A percentile compares a stretch with the other conserved stretches of the same genome.
Evolutionary conservation across 306 rosid species (phyloP).

Genomic region (Amphicarpaea edgeworthii): DNA sequence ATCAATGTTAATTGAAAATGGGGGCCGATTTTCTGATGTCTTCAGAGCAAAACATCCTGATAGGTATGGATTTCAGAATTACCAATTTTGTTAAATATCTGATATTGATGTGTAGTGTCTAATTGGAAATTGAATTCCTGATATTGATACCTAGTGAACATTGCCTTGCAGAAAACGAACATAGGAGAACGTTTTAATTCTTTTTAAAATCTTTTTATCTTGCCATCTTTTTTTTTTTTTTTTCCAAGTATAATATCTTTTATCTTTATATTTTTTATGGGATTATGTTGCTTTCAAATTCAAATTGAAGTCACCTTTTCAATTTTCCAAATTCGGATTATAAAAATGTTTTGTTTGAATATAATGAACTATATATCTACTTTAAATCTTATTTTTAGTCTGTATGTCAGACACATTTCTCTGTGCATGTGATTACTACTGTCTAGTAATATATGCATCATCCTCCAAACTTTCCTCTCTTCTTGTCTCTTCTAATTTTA

Average conservation of each 20-base stretch:
- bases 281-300: conserved; percentile 25
- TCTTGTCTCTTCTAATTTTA: background rate
- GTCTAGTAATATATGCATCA: conserved; percentile 19
- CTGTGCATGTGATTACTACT: background rate
- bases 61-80: conserved; percentile 52
- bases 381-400: conserved; percentile 30
- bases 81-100: conserved; percentile 13
- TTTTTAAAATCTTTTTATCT: background rate
- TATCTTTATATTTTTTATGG: conserved; percentile 15
- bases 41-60: conserved; percentile 88
- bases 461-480: conserved; percentile 1
- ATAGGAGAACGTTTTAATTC: conserved; percentile 21
- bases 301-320: conserved; percentile 31
- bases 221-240: conserved; percentile 2
- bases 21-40: conserved; percentile 79
- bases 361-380: conserved; percentile 4
- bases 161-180: conserved; percentile 18
- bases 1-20: conserved; percentile 67
- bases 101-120: conserved; percentile 22
- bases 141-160: conserved; percentile 36
- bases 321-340: conserved; percentile 6
- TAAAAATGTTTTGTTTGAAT: conserved; percentile 23
- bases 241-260: background rate
- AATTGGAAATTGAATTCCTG: conserved; percentile 18
- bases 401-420: conserved; percentile 25